Base-by-base conservation (phyloP, 495 filamentous ascomycete species). In the Neurospora sp. region DNA sequence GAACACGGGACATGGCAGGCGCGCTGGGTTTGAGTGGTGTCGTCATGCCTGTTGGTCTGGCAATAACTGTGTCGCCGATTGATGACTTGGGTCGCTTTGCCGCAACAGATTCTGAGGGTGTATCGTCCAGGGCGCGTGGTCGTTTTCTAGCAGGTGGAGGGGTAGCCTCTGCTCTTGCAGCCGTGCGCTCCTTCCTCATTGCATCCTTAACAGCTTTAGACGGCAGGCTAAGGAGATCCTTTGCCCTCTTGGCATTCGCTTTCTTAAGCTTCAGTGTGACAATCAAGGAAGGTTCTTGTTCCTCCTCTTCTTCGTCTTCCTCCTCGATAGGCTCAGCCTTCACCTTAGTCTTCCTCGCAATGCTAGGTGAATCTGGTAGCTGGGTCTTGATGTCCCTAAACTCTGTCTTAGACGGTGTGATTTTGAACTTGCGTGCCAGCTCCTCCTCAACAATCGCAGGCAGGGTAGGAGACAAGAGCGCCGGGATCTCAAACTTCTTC, bases 401-500 rank as follows among this genome's bases (percentile, higher is more conserved):
- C 14, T 82, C 77, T 7, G 69, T 77, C 72, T 84, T 84, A 48
- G 78, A 74, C 7, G 80, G 74, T 22, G 77, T 76, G 45, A 75
- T 78, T 61, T 82, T 82, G 9, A 79, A 18, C 48, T 65, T 65
- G 31, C 78, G 81, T 14, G 80, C 79, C 18, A 87, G 77, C 40
- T 83, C 82, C 65, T 81, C 82, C 37, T 86, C 81, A 5, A 87
- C 78, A 48, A 85, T 72, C 1, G 83, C 77, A 1, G 85, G 85
- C 9, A 87, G 75, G 4, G 84, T 87, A 6, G 85, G 85, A 8
- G 85, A 87, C 9, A 87, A 80, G 18, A 87, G 79, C 4, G 78
- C 75, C 8, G 84, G 84, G n/a, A 86, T 76, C 35, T 69, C 70
- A 22, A 78, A 7, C 0, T 73, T 44, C 20, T 74, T 74, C 72